Evolutionary conservation across 345 rosid species (phyloP), one percentile per base, ranked within the genome.

Genomic region (Mangifera indica): DNA sequence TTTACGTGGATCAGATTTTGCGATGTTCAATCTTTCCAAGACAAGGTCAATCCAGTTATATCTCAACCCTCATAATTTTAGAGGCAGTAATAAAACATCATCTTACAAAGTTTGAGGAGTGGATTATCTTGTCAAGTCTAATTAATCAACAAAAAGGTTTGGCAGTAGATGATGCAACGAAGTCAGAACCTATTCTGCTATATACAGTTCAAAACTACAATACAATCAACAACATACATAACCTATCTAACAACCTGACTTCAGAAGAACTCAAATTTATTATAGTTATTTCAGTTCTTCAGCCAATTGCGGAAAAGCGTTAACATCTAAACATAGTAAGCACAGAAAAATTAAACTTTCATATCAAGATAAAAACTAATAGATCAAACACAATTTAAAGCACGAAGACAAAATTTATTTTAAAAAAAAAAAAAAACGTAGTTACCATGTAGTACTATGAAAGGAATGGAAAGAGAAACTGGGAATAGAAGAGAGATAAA

Each of bases 401-500:
- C 32, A 29, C 2, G 32, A 29, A 37, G 25, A n/a, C 53, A 2
- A 2, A 48, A 14, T 48, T 48, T 7, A 48, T 10, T 46, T 29
- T 11, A 42, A 69, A 66, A 72, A 29, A 64, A 52, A 29, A n/a
- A 52, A 18, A 26, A 67, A 67, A 57, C 10, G 56, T 18, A 15
- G 22, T 8, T 83, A 71, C 97, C 96, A 76, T 92, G 97, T 69
- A 92, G 81, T 62, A 92, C 32, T 29, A 29, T 29, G 71, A 92
- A 92, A 42, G 97, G 97, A 63, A 86, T 54, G 17, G 92, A 84
- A 67, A 71, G 64, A 58, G 87, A 80, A 72, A 81, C 73, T 4
- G 86, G 83, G 66, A 81, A 14, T 54, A 67, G 51, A 61, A 63
- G 42, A n/a, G 77, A 78, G 52, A 60, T 15, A 29, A 80, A 24